Base-by-base conservation (phyloP, 768 basidiomycete species). In the Leccinum aurantiacum region DNA sequence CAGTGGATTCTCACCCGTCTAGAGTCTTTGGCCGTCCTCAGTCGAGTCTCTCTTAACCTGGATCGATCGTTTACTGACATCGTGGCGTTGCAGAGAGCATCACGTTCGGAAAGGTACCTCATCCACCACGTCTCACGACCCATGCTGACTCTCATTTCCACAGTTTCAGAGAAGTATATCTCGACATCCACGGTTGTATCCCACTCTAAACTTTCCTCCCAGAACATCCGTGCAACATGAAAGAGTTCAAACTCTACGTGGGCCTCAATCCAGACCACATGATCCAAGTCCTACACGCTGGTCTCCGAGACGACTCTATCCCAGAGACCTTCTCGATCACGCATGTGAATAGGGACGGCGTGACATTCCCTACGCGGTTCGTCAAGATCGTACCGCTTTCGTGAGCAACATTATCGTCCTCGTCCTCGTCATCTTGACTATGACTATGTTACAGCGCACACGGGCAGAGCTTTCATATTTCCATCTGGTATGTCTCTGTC, bases 171-270 rank as follows among this genome's bases (percentile, higher is more conserved):
- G 63, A 63, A 74, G 73, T 75, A 63, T 41, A 61, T 41, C 73
- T 60, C 17, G 15, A 14, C 22, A 7, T 9, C 15, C 8, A 19
- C 24, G 24, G 35, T 13, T 22, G 10, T 31, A 4, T 51, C 29
- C 38, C 17, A 17, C 38, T 41, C 38, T 41, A 7, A 41, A 4
- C n/a, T 1, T 47, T 27, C 15, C 4, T 13, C 4, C n/a, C 60
- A 92, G 90, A 82, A 19, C 90, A 92, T 72, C 89, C 90, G 33
- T 93, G 91, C 68, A 91, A 91, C 66, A 86, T 90, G 86, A 90
- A 90, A 68, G 89, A 91, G 58, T 89, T 93, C 77, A 87, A 86
- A 69, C 68, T 92, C 11, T 85, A 82, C 59, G 82, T 86, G 19
- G 91, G 90, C 6, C 74, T 81, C 41, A 79, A 81, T 24, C 79